Base-by-base conservation (phyloP, 2,329 filamentous ascomycete species). In the Fulvia fulva region DNA sequence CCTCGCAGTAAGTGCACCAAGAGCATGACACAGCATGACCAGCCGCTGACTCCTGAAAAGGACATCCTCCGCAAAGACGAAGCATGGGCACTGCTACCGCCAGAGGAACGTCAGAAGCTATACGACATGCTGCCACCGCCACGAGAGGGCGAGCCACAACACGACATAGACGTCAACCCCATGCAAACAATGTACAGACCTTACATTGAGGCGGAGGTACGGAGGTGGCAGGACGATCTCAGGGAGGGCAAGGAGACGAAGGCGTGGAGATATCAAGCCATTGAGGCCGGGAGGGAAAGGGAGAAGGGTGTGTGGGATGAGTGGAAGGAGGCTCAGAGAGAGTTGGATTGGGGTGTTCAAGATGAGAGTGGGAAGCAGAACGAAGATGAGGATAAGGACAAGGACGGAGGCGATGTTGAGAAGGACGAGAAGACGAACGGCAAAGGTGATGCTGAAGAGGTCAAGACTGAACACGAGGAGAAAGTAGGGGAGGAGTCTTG, bases 161-260 rank as follows among this genome's bases (percentile, higher is more conserved):
- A 79, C 71, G 71, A 76, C 23, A 73, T 77, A 51, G 71, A 73
- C 32, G 65, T 70, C 53, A 67, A 70, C 41, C 72, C 72, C 22
- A 63, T 80, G 2, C 66, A 75, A 19, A 69, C 80, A 32, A 64
- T 75, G 51, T 76, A 79, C 62, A 74, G 75, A 22, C 73, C 75
- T 47, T 75, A 78, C 57, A 83, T 84, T 71, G 76, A 79, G 22
- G 78, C 79, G 21, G 81, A 77, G 45, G 69, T 85, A 41, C 78
- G 80, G 19, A 75, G 78, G 52, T 87, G 83, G 67, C 79, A 85
- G 66, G 68, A 78, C 3, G 83, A 87, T 63, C 74, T 87, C 1
- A 70, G 70, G 22, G 74, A 78, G 25, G 85, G 47, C 25, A 78
- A 77, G 51, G 80, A 85, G 62, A 78, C 80, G n/a, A 79, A 80